Evolutionary conservation across 352 stramenopile genomes (phyloP).

Genomic region (Thraustotheca clavata): DNA sequence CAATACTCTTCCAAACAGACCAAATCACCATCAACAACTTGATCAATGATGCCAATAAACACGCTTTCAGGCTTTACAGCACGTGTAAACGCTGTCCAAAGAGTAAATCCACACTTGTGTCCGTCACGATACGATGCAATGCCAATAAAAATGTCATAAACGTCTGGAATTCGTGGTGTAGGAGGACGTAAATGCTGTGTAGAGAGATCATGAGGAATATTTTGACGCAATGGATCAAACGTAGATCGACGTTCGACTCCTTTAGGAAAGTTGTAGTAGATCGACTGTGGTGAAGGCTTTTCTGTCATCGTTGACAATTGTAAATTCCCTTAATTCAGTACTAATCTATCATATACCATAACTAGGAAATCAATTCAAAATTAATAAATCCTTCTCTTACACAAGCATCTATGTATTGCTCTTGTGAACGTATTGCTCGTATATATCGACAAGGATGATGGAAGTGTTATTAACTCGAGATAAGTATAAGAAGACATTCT

Average conservation of each 20-base stretch:
- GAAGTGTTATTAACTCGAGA: no score
- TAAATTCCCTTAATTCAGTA: no score
- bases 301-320: no score
- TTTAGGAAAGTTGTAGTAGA: not conserved
- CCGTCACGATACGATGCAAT: slow-evolving; percentile 12
- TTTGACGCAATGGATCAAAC: not conserved
- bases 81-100: slow-evolving; percentile 12
- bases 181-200: not conserved
- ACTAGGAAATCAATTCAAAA: no score
- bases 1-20: slow-evolving; percentile 20
- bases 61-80: slow-evolving; percentile 4
- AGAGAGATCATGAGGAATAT: not conserved
- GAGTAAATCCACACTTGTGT: slow-evolving; percentile 5
- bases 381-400: no score
- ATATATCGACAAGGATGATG: no score
- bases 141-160: not conserved
- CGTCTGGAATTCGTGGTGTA: not conserved
- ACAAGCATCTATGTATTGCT: no score
- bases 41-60: slow-evolving; percentile 16
- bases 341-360: no score
- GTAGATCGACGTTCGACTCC: not conserved
- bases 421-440: no score
- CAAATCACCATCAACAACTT: not conserved
- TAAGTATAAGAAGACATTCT: no score
- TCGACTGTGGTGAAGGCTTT: no score